phyloP scores from a whole-genome alignment of 1,284 basidiomycete species.

The Tilletia horrida region DNA sequence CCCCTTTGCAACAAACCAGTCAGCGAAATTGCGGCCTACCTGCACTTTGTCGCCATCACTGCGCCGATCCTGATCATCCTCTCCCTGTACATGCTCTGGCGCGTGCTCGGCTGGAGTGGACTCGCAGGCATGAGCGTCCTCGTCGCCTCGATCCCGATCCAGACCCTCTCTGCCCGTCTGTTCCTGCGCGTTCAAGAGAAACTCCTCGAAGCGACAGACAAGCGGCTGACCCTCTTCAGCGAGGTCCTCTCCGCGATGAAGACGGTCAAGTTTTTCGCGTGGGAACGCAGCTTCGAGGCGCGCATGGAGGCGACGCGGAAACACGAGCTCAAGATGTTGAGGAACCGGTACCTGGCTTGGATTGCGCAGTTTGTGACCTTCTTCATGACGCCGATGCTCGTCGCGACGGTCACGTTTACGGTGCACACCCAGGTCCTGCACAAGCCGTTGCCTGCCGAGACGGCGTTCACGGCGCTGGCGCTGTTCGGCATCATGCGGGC shows the following conservation, averaged over 20 bases:
- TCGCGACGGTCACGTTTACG: conserved; percentile 63
- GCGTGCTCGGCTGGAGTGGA: conserved; percentile 60
- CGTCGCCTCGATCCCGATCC: conserved; percentile 45
- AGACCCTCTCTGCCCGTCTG: conserved; percentile 56
- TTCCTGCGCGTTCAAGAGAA: conserved; percentile 58
- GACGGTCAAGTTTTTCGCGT: conserved; percentile 62
- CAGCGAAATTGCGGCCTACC: conserved; percentile 44
- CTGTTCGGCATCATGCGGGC: conserved; percentile 57
- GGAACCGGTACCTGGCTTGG: conserved; percentile 56
- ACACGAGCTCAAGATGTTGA: conserved; percentile 58
- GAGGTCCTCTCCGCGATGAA: conserved; percentile 62
- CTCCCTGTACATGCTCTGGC: conserved; percentile 58
- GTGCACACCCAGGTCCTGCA: conserved; percentile 62
- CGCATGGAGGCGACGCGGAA: conserved; percentile 58
- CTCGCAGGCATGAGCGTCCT: conserved; percentile 53
- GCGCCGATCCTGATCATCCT: conserved; percentile 60
- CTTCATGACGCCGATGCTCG: conserved; percentile 63
- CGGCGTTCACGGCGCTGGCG: conserved; percentile 61
- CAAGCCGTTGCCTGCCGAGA: conserved; percentile 58
- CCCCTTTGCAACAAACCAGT: conserved; percentile 17
- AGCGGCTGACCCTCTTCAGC: conserved; percentile 59
- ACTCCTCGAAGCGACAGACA: conserved; percentile 60
- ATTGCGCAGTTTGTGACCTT: conserved; percentile 56
- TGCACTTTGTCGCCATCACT: conserved; percentile 55
- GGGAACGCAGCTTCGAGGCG: conserved; percentile 56